Base-by-base conservation (phyloP, 2,329 filamentous ascomycete genomes). In the Aspergillus awamori region DNA sequence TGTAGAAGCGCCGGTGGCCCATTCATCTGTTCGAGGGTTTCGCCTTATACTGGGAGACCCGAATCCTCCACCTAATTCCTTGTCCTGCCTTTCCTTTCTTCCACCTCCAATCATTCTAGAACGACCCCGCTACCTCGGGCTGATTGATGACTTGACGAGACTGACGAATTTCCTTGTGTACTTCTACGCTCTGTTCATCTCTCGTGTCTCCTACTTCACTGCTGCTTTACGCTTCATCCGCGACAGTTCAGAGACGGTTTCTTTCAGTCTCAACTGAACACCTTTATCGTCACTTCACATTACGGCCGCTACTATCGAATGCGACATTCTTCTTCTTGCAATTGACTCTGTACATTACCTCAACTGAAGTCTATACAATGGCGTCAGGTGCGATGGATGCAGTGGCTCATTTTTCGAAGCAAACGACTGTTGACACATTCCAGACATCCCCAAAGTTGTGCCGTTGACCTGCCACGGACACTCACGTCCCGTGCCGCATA, bases 391-490 rank as follows among this genome's bases (percentile, higher is more conserved):
- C 28, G 39, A 22, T 24, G 13, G 39, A 17, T 15, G 11, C n/a
- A 17, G 20, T 8, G 13, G 8, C 17, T 8, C 4, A 7, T 56
- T 26, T 8, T 17, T 15, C 53, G 7, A 8, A 30, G 39, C 39
- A 36, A 17, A 41, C 36, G 20, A n/a, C 53, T 24, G 28, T 61
- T 64, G 39, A 68, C 36, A 33, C 30, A 13, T 41, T 15, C 7
- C 60, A 80, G 78, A 80, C 65, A 75, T 77, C n/a, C 76, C 77
- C 15, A 79, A 80, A 65, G 92, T 93, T 60, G 92, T 97, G 58
- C 93, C 93, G 59, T 81, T 97, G 76, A 97, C 93, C 67, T 97
- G 93, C 78, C 93, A 97, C 77, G 93, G 93, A 65, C 93, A 97
- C 77, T 96, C 93, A 56, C 88, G 93, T 62, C 93, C 93, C 1